Evolutionary conservation across 2,329 filamentous ascomycete species (phyloP).

Genomic region (Fusarium sp.): DNA sequence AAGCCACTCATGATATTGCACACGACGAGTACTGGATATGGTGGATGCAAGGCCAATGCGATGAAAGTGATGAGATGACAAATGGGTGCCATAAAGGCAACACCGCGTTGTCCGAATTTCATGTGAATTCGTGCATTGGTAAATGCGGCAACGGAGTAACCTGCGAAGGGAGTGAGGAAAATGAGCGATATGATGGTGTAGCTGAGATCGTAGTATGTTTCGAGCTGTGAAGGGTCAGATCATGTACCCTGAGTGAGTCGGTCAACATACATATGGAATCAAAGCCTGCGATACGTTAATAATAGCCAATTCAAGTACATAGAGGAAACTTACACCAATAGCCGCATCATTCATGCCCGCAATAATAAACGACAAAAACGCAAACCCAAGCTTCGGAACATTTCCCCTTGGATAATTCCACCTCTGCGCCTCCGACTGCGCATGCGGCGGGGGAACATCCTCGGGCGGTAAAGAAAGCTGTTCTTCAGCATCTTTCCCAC

Average conservation of each 20-base stretch:
- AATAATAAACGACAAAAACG: constrained; percentile 69
- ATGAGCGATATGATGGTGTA: constrained; percentile 72
- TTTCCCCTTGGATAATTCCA: constrained; percentile 54
- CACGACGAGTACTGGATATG: constrained; percentile 71
- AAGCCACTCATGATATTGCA: constrained; percentile 73
- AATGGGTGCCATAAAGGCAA: constrained; percentile 70
- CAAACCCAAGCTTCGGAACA: constrained; percentile 49
- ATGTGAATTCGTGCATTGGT: constrained; percentile 71
- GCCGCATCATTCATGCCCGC: constrained; percentile 73
- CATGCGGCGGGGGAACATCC: constrained; percentile 42
- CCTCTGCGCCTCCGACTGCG: constrained; percentile 44
- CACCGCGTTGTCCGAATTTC: constrained; percentile 71
- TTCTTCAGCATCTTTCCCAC: constrained; percentile 14
- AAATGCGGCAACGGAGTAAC: constrained; percentile 70
- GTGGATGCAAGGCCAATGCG: constrained; percentile 70
- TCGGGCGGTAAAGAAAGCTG: neutral
- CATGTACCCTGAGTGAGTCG: fast-evolving
- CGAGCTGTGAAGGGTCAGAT: constrained; percentile 56
- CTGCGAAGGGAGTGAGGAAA: constrained; percentile 72
- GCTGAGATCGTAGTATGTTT: constrained; percentile 68
- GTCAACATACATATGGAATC: constrained; percentile 36
- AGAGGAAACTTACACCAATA: constrained; percentile 59
- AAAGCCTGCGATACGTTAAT: constrained; percentile 32
- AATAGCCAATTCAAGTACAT: fast-evolving
- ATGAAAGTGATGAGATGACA: constrained; percentile 72